Percentiles rank a stretch among this genome's conserved stretches.
phyloP scores from a whole-genome alignment of 371 early-diverging fungal species.

The Zancudomyces culisetae region DNA sequence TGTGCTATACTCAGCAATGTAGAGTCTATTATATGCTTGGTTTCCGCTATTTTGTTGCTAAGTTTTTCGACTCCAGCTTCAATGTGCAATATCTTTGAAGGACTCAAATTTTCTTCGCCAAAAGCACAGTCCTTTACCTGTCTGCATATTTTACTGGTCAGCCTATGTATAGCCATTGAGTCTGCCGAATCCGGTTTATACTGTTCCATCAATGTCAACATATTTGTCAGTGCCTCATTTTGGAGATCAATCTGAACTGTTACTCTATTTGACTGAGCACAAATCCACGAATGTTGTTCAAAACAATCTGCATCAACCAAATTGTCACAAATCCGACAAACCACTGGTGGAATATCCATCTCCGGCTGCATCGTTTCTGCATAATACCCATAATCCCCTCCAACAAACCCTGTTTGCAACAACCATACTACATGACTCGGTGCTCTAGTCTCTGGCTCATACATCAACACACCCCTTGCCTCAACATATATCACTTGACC shows the following conservation, averaged over 20 bases:
- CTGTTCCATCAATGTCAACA: conserved; percentile 20
- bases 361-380: not conserved
- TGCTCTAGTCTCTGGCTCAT: conserved; percentile 39
- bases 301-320: conserved; percentile 31
- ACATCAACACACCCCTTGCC: conserved; percentile 81
- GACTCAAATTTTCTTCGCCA: too few relatives aligned
- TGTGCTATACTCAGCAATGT: too few relatives aligned
- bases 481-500: conserved; percentile 36
- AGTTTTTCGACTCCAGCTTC: conserved; percentile 4
- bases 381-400: not conserved
- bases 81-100: conserved; percentile 21
- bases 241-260: conserved; percentile 33
- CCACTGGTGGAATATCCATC: conserved; percentile 13
- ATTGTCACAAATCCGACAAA: conserved; percentile 43
- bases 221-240: conserved; percentile 32
- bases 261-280: conserved; percentile 34
- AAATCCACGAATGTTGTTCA: conserved; percentile 33
- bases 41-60: too few relatives aligned
- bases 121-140: too few relatives aligned
- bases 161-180: too few relatives aligned
- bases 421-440: conserved; percentile 77
- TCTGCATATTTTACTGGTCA: too few relatives aligned
- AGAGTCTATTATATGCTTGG: too few relatives aligned
- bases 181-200: conserved; percentile 17
- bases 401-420: conserved; percentile 7